Evolutionary conservation across 768 basidiomycete species (phyloP).

Genomic region (Psilocybe tampanensis): DNA sequence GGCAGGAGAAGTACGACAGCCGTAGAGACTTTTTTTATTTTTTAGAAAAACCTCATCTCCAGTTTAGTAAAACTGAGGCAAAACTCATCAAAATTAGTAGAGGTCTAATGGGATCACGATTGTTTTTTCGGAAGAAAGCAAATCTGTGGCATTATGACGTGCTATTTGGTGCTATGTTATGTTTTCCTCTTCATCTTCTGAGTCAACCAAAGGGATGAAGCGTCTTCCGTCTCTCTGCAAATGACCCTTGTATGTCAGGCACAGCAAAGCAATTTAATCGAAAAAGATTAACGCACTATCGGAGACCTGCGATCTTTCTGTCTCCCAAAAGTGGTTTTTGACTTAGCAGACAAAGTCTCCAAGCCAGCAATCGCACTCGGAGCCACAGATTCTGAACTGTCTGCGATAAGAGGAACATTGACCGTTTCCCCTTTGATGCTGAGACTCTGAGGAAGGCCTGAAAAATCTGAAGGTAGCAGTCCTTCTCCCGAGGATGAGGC

Average conservation of each 20-base stretch:
- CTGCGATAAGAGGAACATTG: background rate
- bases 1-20: slow-evolving; percentile 23
- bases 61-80: too few relatives aligned
- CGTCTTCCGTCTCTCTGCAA: slow-evolving; percentile 46
- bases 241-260: background rate
- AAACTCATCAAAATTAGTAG: too few relatives aligned
- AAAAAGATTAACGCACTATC: slow-evolving; percentile 19
- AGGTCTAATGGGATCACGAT: too few relatives aligned
- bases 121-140: too few relatives aligned
- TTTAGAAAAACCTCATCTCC: too few relatives aligned
- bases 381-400: background rate
- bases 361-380: background rate
- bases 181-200: slow-evolving; percentile 43
- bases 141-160: too few relatives aligned
- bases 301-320: slow-evolving; percentile 28
- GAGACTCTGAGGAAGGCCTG: background rate
- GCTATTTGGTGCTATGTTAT: background rate
- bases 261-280: background rate
- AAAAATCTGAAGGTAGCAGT: background rate
- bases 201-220: slow-evolving; percentile 50
- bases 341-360: background rate
- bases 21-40: background rate
- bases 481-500: background rate
- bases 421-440: background rate
- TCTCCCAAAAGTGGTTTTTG: slow-evolving; percentile 7